Evolutionary conservation across 352 stramenopile genomes (phyloP).

Genomic region (Pythium folliculosum): DNA sequence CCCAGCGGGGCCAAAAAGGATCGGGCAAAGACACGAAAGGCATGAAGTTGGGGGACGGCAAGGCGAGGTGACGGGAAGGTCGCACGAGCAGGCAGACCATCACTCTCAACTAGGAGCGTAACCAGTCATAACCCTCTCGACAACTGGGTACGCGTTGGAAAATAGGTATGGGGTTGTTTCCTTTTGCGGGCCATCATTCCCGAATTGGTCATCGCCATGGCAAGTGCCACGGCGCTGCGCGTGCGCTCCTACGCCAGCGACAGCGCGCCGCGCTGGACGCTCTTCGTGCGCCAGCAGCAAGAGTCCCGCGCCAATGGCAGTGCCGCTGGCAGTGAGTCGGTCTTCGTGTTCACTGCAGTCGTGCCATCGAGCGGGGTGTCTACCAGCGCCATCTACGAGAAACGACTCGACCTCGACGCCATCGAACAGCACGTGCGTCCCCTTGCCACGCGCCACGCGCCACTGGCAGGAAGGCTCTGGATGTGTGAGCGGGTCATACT

Average conservation of each 20-base stretch:
- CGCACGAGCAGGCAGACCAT: background rate
- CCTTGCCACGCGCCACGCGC: no score
- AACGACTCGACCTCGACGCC: slow-evolving; percentile 28
- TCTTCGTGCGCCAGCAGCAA: slow-evolving; percentile 40
- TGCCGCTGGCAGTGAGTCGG: background rate
- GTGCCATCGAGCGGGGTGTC: slow-evolving; percentile 12
- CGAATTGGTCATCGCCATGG: background rate
- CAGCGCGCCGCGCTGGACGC: slow-evolving; percentile 34
- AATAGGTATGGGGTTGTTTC: background rate
- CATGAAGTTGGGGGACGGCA: background rate
- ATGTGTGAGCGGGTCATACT: no score
- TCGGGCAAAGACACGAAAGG: slow-evolving; percentile 21
- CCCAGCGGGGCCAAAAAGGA: background rate
- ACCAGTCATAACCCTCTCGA: slow-evolving; percentile 12
- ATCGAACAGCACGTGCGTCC: slow-evolving; percentile 40
- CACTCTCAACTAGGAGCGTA: background rate
- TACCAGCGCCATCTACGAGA: slow-evolving; percentile 37
- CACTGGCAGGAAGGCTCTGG: background rate
- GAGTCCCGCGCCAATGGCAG: background rate
- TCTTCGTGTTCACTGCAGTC: slow-evolving; percentile 43
- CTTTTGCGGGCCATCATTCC: background rate
- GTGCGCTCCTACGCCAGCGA: slow-evolving; percentile 44
- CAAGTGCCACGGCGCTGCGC: background rate
- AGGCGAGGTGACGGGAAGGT: slow-evolving; percentile 25
- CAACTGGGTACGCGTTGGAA: slow-evolving; percentile 8